Conservation (phyloP, 805 yeast genomes). For the Yamadazyma scolyti region DNA sequence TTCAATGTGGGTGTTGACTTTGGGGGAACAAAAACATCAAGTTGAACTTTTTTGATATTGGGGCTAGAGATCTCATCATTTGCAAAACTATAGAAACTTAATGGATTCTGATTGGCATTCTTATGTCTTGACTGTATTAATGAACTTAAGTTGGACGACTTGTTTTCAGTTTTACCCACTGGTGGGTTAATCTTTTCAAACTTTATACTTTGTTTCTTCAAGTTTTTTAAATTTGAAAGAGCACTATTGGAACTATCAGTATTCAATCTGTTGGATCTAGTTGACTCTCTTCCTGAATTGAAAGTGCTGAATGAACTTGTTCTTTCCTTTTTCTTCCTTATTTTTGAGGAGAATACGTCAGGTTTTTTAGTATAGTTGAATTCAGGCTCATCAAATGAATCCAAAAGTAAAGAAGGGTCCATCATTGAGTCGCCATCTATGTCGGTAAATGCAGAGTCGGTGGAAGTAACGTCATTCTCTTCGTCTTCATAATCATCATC, state of each 20-base stretch:
- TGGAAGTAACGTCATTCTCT: slow-evolving; percentile 22
- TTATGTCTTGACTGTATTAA: slow-evolving; percentile 37
- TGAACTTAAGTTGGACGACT: slow-evolving; percentile 37
- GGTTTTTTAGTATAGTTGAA: slow-evolving; percentile 6
- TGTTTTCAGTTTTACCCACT: slow-evolving; percentile 5
- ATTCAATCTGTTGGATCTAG: background rate
- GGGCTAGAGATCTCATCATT: slow-evolving; percentile 6
- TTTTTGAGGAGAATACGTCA: slow-evolving; percentile 6
- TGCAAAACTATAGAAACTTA: slow-evolving; percentile 38
- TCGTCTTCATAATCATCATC: slow-evolving; percentile 23
- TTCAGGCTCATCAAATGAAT: slow-evolving; percentile 14
- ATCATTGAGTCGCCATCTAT: slow-evolving; percentile 37
- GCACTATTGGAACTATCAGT: slow-evolving; percentile 1
- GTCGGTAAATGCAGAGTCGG: slow-evolving; percentile 43
- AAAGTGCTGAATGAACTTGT: slow-evolving; percentile 2
- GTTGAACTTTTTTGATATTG: slow-evolving; percentile 3
- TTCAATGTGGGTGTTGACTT: slow-evolving; percentile 19
- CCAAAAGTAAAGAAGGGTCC: slow-evolving; percentile 22
- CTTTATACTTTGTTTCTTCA: slow-evolving; percentile 6
- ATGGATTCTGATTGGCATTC: slow-evolving; percentile 38
- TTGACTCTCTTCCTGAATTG: no score
- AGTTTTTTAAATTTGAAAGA: background rate
- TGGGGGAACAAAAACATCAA: slow-evolving; percentile 35
- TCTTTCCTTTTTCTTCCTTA: slow-evolving; percentile 8
- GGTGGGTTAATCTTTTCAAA: slow-evolving; percentile 21